Conservation (phyloP, 176 grass and related monocot genomes). For the bread wheat (Triticum aestivum) region IWGSC_CS_RefSeq_v2.1 NC_057811.1:422514907-422515406, state of each 20-base stretch:
- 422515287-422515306: conserved; percentile 94
- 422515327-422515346: conserved; percentile 98
- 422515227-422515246: conserved; percentile 17
- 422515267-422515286: conserved; percentile 15
- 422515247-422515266: not conserved
- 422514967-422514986: not conserved
- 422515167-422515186: not conserved
- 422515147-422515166: not conserved
- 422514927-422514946: conserved; percentile 37
- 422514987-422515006: not conserved
- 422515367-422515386: conserved; percentile 50
- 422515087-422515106: not conserved
- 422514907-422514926: conserved; percentile 96
- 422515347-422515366: conserved; percentile 90
- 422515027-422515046: not conserved
- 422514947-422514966: not conserved
- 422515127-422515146: not conserved
- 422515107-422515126: not conserved
- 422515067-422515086: not conserved
- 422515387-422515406: not conserved
- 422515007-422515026: not conserved
- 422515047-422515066: not conserved
- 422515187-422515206: not conserved
- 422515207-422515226: not conserved
- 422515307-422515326: conserved; percentile 82